These are phyloP conservation scores for Fusarium euwallaceae DNA, from an alignment of 2,329 filamentous ascomycete genomes.

Conservation along the genomic window DNA sequence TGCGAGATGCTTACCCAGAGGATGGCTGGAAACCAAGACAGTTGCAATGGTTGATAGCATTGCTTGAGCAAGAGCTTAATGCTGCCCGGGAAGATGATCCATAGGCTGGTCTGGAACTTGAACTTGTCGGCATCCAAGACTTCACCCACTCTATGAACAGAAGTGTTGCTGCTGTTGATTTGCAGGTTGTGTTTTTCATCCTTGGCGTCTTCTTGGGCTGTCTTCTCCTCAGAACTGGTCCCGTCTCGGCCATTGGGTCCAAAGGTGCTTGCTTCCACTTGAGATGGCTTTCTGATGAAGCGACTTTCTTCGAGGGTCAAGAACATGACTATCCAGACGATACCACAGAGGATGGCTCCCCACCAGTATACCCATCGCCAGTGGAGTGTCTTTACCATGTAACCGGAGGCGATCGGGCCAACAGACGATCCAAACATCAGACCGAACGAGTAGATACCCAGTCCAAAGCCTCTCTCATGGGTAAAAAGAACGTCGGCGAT, in stretches of 20 bases:
- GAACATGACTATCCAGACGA: background rate
- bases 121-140: background rate
- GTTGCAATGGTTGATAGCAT: background rate
- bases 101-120: background rate
- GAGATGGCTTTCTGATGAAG: background rate
- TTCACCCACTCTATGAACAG: background rate
- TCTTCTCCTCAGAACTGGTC: background rate
- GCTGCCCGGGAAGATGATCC: background rate
- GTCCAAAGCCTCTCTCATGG: background rate
- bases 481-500: background rate
- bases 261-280: background rate
- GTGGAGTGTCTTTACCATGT: background rate
- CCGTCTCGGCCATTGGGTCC: background rate
- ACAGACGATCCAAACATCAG: background rate
- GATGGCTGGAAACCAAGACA: background rate
- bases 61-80: background rate
- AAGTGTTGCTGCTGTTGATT: background rate
- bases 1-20: background rate
- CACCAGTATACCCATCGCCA: background rate
- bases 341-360: background rate
- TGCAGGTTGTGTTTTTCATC: background rate
- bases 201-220: background rate
- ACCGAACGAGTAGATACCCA: background rate
- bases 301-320: background rate
- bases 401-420: background rate